Conservation (phyloP, 2,329 filamentous ascomycete genomes). For the Penicillium expansum region DNA sequence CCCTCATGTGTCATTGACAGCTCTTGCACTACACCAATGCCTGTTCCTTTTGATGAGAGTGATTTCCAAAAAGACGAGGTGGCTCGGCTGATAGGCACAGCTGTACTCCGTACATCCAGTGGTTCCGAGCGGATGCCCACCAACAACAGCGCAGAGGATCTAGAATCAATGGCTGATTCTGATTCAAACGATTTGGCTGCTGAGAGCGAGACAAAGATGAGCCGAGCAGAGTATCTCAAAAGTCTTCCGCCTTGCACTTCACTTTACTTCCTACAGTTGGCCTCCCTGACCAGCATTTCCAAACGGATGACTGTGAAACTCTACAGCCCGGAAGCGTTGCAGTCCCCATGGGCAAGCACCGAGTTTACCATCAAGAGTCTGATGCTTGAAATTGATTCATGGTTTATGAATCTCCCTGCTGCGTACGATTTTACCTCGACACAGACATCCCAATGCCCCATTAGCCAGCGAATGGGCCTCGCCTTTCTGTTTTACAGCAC, state of each 20-base stretch:
- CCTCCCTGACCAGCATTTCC: slow-evolving; percentile 37
- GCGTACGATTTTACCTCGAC: slow-evolving; percentile 42
- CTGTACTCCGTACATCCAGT: slow-evolving; percentile 20
- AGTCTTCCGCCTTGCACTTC: slow-evolving; percentile 38
- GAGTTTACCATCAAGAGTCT: slow-evolving; percentile 40
- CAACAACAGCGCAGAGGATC: slow-evolving; percentile 22
- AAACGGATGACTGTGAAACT: slow-evolving; percentile 40
- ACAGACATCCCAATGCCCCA: slow-evolving; percentile 34
- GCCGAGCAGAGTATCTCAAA: slow-evolving; percentile 36
- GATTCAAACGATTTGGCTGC: slow-evolving; percentile 18
- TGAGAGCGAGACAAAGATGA: slow-evolving; percentile 21
- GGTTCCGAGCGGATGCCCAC: slow-evolving; percentile 23
- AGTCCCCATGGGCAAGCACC: slow-evolving; percentile 38
- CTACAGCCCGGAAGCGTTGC: slow-evolving; percentile 39
- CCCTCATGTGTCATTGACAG: slow-evolving; percentile 44
- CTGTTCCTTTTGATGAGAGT: slow-evolving; percentile 42
- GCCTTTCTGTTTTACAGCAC: slow-evolving; percentile 46
- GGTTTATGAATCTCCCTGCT: slow-evolving; percentile 40
- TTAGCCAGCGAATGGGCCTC: slow-evolving; percentile 39
- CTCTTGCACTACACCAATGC: slow-evolving; percentile 43
- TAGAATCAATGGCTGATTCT: slow-evolving; percentile 20
- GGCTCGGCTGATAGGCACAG: slow-evolving; percentile 25
- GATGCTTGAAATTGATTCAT: slow-evolving; percentile 39
- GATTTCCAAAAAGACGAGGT: slow-evolving; percentile 38
- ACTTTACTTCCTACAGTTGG: slow-evolving; percentile 42